Base-by-base conservation (phyloP, 176 grass and related monocot species). In the Triticum turgidum region DNA sequence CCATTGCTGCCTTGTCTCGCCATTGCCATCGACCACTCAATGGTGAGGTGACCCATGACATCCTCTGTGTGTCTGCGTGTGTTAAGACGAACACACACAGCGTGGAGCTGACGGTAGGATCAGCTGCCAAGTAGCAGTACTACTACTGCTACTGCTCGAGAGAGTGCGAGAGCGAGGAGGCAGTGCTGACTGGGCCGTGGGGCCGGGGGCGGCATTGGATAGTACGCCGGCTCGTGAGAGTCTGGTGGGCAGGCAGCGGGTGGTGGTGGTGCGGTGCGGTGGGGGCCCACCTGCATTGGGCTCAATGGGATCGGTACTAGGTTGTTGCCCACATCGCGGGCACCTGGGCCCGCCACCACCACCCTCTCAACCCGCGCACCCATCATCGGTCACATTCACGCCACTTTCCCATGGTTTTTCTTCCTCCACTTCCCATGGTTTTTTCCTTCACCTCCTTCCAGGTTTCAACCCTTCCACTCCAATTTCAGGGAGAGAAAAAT, bases 301-400 rank as follows among this genome's bases (percentile, higher is more conserved):
- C 65, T 77, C 45, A 78, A 92, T 83, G 74, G 59, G 80, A 49
- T 73, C 20, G 51, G 87, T 92, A 80, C 87, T 80, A 87, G 87
- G 87, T 89, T 92, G 87, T 86, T 83, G 75, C 90, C 90, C 90
- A 83, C 83, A 27, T 76, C 73, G 76, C n/a, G 24, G 67, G 37
- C 87, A 80, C 22, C 27, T 1, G n/a, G 79, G 45, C 38, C 86
- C 70, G 63, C 84, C 71, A 33, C 63, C 62, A 61, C 67, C 72
- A 9, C 56, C 6, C 61, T 39, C 9, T 10, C 62, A 11, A 1
- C 12, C 3, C 34, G 1, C 30, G 15, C 25, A 14, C 38, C 27
- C 20, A 61, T 62, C 54, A 38, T 38, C 11, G 30, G n/a, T 63
- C 61, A 25, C 45, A 10, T 30, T 51, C 72, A 75, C 42, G 42